Conservation (phyloP, 2,329 filamentous ascomycete species). For the Alternaria panax region DNA sequence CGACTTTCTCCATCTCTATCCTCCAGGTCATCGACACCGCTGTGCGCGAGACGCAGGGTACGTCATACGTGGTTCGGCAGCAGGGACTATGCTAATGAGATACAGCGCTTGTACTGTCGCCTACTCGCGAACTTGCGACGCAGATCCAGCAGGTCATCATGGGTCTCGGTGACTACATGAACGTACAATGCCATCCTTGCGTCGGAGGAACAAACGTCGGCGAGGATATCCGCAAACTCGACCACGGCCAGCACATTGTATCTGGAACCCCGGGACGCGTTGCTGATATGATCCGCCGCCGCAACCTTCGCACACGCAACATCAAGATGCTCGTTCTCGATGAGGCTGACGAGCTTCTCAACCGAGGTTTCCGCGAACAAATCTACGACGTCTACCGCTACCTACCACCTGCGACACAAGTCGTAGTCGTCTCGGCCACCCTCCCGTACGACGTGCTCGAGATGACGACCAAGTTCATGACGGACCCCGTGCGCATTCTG, state of each 20-base stretch:
- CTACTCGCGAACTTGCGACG: conserved; percentile 93
- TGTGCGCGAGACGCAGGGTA: conserved; percentile 84
- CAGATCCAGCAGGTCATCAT: conserved; percentile 99
- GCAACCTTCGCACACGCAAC: conserved; percentile 74
- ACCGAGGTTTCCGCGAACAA: conserved; percentile 95
- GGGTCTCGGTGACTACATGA: conserved; percentile 99
- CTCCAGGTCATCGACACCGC: conserved; percentile 95
- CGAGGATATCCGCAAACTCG: conserved; percentile 96
- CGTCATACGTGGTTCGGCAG: conserved; percentile 5
- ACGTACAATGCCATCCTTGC: conserved; percentile 97
- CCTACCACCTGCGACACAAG: conserved; percentile 93
- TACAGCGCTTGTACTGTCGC: conserved; percentile 86
- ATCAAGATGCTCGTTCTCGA: conserved; percentile 83
- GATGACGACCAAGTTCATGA: conserved; percentile 99
- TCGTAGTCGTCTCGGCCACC: conserved; percentile 97
- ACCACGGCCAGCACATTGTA: conserved; percentile 97
- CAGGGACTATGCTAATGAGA: conserved; percentile 17
- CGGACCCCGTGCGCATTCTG: conserved; percentile 91
- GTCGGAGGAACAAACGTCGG: conserved; percentile 98
- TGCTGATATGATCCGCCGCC: conserved; percentile 80
- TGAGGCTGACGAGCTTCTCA: conserved; percentile 80
- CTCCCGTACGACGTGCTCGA: conserved; percentile 97
- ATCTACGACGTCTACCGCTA: conserved; percentile 99
- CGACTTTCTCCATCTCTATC: conserved; percentile 95
- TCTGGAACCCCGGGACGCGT: conserved; percentile 97